Base-by-base conservation (phyloP, 164 flowering plant genomes). In the Macadamia integrifolia region DNA sequence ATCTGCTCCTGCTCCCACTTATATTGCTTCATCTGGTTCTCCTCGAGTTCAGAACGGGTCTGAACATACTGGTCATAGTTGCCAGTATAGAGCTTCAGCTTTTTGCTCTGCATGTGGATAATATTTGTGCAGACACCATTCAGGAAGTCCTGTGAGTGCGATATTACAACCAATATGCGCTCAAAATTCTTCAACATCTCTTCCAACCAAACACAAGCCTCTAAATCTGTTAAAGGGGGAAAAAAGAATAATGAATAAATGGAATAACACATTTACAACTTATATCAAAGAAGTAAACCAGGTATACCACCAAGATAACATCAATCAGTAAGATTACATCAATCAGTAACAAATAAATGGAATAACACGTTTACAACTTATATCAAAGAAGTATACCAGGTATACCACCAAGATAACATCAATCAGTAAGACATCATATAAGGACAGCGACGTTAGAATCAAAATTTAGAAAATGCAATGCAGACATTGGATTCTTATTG, bases 1-100 rank as follows among this genome's bases (percentile, higher is more conserved):
- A 93, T 93, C 81, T 93, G 98, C 60, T 93, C 98, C 80, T 91
- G 98, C 85, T 93, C 98, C 98, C 98, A 93, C 73, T 81, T 90
- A 76, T 91, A 93, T 74, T 88, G 97, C 69, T 93, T 93, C 97
- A 93, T 91, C 82, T 93, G 98, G 70, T 93, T 93, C 77, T 93
- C 98, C 74, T 93, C 98, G 57, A 90, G 88, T 63, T 90, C 98
- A 15, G 86, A 15, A 63, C 98, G 93, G 61, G 97, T 92, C 77
- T 90, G 95, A 57, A 86, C 87, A 78, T 93, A 93, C 58, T 92
- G 98, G 69, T 93, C 98, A 71, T 71, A 93, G 74, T 93, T 93
- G 56, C 98, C 98, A 60, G 95, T 80, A 75, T 90, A 93, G 23
- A 83, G 28, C 83, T 91, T 93, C 74, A 93, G 65, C 62, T 79